Percentiles rank a stretch among this genome's conserved stretches.
Evolutionary conservation across 106 monocot species (phyloP).

Genomic region (Allium fistulosum): DNA sequence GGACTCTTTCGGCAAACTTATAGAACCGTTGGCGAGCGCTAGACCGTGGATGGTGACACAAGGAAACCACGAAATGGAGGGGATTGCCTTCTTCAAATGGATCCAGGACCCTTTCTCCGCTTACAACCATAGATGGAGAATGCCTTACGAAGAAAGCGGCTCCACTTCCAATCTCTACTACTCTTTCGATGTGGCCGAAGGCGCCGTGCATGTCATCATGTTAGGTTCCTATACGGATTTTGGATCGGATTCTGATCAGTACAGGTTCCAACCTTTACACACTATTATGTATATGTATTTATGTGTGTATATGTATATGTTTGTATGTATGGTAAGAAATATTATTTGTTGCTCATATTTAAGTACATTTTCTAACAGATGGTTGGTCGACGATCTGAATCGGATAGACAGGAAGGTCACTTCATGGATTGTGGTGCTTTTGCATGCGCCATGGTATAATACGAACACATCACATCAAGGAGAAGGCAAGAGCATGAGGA

Average conservation of each 20-base stretch:
- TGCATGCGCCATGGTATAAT: constrained; percentile 92
- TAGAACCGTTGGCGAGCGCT: constrained; percentile 30
- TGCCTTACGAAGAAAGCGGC: constrained; percentile 39
- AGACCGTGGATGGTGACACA: constrained; percentile 61
- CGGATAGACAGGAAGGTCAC: constrained; percentile 45
- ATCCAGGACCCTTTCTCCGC: constrained; percentile 17
- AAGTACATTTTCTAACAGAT: background rate
- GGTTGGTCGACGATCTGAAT: constrained; percentile 17
- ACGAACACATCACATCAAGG: constrained; percentile 71
- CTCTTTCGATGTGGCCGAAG: constrained; percentile 45
- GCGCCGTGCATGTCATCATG: constrained; percentile 37
- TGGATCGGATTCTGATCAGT: constrained; percentile 26
- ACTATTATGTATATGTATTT: too few species aligned
- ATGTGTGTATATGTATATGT: too few species aligned
- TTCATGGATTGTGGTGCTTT: constrained; percentile 60
- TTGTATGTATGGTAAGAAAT: too few species aligned
- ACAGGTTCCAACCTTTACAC: background rate
- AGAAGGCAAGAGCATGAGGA: constrained; percentile 79
- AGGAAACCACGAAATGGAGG: constrained; percentile 59
- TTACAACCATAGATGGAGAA: constrained; percentile 46
- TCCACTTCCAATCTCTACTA: constrained; percentile 52
- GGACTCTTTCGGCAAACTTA: constrained; percentile 50
- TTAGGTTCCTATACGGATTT: constrained; percentile 50
- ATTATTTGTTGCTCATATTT: too few species aligned
- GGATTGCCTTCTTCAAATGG: constrained; percentile 16